Evolutionary conservation across 176 grass and related monocot genomes (phyloP), one percentile per base, ranked within the genome.

Genomic region (Avena sativa): DNA sequence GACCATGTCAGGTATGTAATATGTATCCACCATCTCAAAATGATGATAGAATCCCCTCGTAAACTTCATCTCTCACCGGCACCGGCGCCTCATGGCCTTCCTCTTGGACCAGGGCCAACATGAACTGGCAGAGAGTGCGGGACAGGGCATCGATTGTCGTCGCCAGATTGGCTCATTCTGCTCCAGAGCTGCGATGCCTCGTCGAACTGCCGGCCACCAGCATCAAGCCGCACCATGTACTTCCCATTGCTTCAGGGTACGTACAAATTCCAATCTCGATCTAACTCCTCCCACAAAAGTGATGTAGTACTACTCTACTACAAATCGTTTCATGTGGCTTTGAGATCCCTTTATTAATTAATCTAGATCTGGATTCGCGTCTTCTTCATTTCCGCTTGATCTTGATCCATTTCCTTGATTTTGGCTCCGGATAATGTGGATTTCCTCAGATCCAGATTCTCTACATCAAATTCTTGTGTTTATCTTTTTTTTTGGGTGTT

Each of bases 211-310:
- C 47, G 21, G 72, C 46, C 47, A 74, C n/a, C 71, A 14, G 71
- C 71, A 75, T 9, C 21, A 51, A 16, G 72, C 72, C 7, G 47
- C 72, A 75, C 6, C 21, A 51, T 9, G n/a, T 75, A 30, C 73
- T 76, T 15, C 73, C 73, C 14, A 76, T 76, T 53, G 73, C 48
- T 53, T 76, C 73, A 14, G 73, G 73, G 73, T 76, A 76, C 13
- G 43, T 25, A 74, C 52, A 7, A 6, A 43, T 43, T 76, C 47
- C 23, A 76, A 76, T 30, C 23, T 53, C 23, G 46, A 74, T 74
- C n/a, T n/a, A 2, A n/a, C 70, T 43, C 2, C 4, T 5, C 12
- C 69, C n/a, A 19, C 69, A 72, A 43, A 43, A 43, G 5, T 43
- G 40, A 43, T 43, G 40, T 43, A 40, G 38, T 40, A 43, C 40